Conservation (phyloP, 768 basidiomycete species). For the Sarcodon aspratus region DNA sequence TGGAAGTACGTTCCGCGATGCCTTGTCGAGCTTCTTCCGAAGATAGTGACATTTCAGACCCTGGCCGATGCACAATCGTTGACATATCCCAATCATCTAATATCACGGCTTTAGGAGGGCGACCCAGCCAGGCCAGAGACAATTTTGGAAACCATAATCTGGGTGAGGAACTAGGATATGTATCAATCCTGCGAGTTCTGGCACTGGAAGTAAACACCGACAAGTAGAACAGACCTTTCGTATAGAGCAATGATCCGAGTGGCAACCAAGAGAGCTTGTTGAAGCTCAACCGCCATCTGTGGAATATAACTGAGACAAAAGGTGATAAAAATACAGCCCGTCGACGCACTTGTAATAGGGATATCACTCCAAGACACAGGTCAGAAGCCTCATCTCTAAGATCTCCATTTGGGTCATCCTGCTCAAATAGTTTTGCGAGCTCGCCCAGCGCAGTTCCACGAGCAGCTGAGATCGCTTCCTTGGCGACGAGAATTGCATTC, state of each 20-base stretch:
- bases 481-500: conserved; percentile 7
- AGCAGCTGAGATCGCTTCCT: conserved; percentile 11
- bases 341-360: conserved; percentile 30
- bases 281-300: conserved; percentile 33
- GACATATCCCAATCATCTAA: conserved; percentile 14
- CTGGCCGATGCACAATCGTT: conserved; percentile 3
- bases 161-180: conserved; percentile 19
- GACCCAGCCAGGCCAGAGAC: conserved; percentile 30
- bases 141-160: conserved; percentile 30
- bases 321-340: not conserved
- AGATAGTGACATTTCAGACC: conserved; percentile 15
- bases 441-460: conserved; percentile 17
- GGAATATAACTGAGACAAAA: no score
- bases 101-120: conserved; percentile 20
- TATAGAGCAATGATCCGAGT: not conserved
- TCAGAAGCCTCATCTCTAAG: conserved; percentile 21
- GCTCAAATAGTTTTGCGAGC: conserved; percentile 22
- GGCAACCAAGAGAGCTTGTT: conserved; percentile 19
- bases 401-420: conserved; percentile 6
- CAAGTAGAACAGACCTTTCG: conserved; percentile 4
- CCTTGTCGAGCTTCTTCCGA: conserved; percentile 21
- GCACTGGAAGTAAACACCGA: not conserved
- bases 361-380: conserved; percentile 29
- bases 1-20: conserved; percentile 16
- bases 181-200: conserved; percentile 11